Conservation (phyloP, 441 rosid genomes). For the Croton laevigatus region DNA sequence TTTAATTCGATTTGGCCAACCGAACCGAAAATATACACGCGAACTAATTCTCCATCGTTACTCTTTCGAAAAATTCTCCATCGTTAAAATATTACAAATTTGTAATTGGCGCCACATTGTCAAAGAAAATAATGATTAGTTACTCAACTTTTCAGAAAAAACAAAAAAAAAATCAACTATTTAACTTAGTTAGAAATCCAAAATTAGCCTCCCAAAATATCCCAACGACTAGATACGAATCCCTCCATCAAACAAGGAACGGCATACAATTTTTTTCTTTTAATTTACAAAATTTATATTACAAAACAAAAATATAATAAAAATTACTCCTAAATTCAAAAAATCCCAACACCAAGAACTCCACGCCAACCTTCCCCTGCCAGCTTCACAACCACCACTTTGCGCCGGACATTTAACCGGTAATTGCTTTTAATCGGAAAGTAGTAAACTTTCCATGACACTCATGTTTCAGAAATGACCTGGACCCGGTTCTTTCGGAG, state of each 20-base stretch:
- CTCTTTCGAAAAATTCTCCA: too few relatives aligned
- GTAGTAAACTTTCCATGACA: slow-evolving; percentile 24
- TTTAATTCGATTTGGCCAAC: too few relatives aligned
- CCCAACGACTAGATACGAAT: slow-evolving; percentile 21
- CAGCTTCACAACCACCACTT: slow-evolving; percentile 2
- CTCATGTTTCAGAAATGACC: slow-evolving; percentile 45
- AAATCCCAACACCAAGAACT: background rate
- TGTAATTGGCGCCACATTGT: slow-evolving; percentile 14
- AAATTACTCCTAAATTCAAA: background rate
- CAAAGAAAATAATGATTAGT: too few relatives aligned
- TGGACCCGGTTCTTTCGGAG: slow-evolving; percentile 35
- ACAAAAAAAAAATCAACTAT: too few relatives aligned
- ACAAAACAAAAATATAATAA: background rate
- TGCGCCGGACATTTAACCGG: background rate
- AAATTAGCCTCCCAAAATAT: slow-evolving; percentile 5
- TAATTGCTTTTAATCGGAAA: slow-evolving; percentile 2
- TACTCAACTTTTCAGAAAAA: too few relatives aligned
- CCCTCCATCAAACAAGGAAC: slow-evolving; percentile 32
- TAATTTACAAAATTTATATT: background rate
- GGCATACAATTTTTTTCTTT: slow-evolving; percentile 17
- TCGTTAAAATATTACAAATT: background rate
- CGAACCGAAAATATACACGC: too few relatives aligned
- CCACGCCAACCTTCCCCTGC: background rate
- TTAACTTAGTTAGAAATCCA: too few relatives aligned
- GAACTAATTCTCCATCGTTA: too few relatives aligned